Evolutionary conservation across 129 eudicot genomes (phyloP), one percentile per base, ranked within the genome.

Genomic region (Calendula officinalis): DNA sequence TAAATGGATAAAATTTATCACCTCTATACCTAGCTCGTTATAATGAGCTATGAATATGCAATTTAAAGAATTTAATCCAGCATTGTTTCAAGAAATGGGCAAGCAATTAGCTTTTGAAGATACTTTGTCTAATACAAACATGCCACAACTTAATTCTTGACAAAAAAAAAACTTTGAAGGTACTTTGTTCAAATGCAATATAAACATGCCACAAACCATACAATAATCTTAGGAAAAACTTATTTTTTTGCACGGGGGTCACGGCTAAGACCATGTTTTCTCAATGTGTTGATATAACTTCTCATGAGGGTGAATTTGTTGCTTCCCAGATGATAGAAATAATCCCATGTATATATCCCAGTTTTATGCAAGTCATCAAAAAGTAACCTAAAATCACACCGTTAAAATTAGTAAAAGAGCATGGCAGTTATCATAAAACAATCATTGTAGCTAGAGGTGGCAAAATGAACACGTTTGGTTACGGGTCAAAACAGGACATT

Each of bases 361-460:
- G 75, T 76, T 69, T 76, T 76, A 55, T 76, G 76, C 80, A 76
- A 62, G 46, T 76, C 80, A 39, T 76, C 80, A 36, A 76, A 76
- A 61, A 76, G 75, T 16, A 76, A 46, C 54, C 76, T 76, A 7
- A 42, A 40, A 14, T 10, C 15, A 16, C 60, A 58, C 16, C n/a
- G 22, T 30, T 30, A 46, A 38, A 13, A 66, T 47, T 17, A 15
- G 50, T 34, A 71, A 34, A 17, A 56, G 1, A 22, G 30, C 8
- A 0, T 12, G 58, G 8, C 14, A 11, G 11, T 43, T 22, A 6
- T 68, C 75, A 61, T 35, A n/a, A 37, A 17, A 27, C 56, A 30
- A 44, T 61, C 70, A 61, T 39, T 53, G 40, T 37, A 49, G 5
- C 17, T 13, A 35, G 9, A 49, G 22, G 56, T 51, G 35, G 33